phyloP scores from a whole-genome alignment of 225 moss, liverwort and hornwort genomes.

The Rhytidiadelphus loreus region DNA sequence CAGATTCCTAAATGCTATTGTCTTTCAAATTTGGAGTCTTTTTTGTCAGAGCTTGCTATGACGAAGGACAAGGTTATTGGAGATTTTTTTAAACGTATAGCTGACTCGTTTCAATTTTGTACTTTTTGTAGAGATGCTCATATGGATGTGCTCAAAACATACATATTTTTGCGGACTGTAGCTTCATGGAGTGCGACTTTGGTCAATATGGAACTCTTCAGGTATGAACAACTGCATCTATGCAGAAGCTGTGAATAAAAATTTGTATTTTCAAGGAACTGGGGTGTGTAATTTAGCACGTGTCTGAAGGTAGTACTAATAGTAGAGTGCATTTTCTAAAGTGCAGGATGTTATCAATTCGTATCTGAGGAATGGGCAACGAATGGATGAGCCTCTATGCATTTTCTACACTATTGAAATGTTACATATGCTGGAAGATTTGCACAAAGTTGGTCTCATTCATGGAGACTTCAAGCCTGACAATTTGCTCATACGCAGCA shows the following conservation, averaged over 20 bases:
- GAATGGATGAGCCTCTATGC: constrained; percentile 85
- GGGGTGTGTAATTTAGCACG: background rate
- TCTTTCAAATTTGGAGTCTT: background rate
- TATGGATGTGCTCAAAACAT: constrained; percentile 67
- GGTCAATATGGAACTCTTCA: constrained; percentile 90
- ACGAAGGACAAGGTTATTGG: background rate
- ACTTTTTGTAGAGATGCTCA: constrained; percentile 48
- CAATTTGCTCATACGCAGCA: constrained; percentile 84
- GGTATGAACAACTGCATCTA: constrained; percentile 24
- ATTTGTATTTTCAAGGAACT: background rate
- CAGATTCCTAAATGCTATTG: background rate
- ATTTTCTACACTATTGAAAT: constrained; percentile 91
- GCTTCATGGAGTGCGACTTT: constrained; percentile 84
- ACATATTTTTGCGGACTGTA: constrained; percentile 74
- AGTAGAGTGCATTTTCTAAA: background rate
- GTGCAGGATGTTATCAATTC: constrained; percentile 91
- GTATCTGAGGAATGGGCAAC: constrained; percentile 51
- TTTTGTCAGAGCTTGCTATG: background rate
- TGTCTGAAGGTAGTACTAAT: background rate
- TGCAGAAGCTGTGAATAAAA: background rate
- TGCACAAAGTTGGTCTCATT: constrained; percentile 85
- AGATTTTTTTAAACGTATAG: background rate
- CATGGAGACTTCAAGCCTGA: constrained; percentile 99
- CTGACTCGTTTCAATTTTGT: background rate
- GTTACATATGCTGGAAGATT: constrained; percentile 70